Conservation (phyloP, 805 yeast genomes). For the Monosporozyma unispora region DNA sequence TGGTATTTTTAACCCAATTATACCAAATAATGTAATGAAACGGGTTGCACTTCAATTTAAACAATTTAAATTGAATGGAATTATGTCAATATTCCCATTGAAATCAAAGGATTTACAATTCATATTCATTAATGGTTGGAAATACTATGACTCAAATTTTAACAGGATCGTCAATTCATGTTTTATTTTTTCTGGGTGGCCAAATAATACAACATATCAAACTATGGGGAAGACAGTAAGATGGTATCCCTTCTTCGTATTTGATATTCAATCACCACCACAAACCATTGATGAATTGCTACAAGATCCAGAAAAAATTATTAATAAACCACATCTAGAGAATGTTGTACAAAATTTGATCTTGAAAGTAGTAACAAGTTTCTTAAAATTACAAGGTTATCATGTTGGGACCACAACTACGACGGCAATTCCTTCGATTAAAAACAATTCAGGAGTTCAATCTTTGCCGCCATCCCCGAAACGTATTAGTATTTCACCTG, state of each 20-base stretch:
- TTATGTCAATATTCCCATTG: conserved; percentile 32
- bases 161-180: conserved; percentile 15
- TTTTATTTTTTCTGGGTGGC: conserved; percentile 4
- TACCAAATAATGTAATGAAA: conserved; percentile 14
- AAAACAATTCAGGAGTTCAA: not conserved
- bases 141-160: conserved; percentile 16
- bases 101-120: conserved; percentile 36
- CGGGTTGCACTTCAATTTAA: conserved; percentile 13
- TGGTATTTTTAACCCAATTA: conserved; percentile 13
- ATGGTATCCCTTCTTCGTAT: conserved; percentile 33
- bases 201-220: conserved; percentile 5
- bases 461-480: not conserved
- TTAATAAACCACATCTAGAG: conserved; percentile 22
- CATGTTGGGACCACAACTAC: not conserved
- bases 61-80: conserved; percentile 29
- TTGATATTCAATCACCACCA: conserved; percentile 28
- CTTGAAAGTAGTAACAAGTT: conserved; percentile 24
- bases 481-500: not conserved
- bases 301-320: conserved; percentile 34
- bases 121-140: conserved; percentile 37
- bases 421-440: not conserved
- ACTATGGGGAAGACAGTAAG: not conserved
- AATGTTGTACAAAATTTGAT: conserved; percentile 28
- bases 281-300: conserved; percentile 30
- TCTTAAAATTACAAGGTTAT: conserved; percentile 21